Conservation (phyloP, 2,329 filamentous ascomycete genomes). For the Colletotrichum siamense region DNA sequence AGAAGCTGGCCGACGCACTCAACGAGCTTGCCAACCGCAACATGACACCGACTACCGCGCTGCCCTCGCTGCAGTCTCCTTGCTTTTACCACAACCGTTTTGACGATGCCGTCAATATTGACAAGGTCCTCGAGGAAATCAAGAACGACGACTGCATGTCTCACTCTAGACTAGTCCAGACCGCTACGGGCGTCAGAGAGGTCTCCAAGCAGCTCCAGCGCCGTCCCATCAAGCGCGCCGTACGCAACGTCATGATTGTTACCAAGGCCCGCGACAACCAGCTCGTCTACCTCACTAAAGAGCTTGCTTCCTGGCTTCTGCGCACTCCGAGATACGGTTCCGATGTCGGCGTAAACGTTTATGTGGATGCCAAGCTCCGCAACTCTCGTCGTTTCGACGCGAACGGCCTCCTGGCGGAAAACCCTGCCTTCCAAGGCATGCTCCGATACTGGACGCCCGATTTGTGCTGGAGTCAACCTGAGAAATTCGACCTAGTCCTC, state of each 20-base stretch:
- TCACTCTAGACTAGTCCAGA: constrained; percentile 93
- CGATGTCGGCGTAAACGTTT: constrained; percentile 92
- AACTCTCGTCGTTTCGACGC: constrained; percentile 89
- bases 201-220: constrained; percentile 95
- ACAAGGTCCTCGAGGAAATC: constrained; percentile 94
- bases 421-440: constrained; percentile 81
- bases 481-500: constrained; percentile 93
- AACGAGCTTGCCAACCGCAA: constrained; percentile 54
- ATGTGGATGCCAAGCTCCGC: constrained; percentile 94
- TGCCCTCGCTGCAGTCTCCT: constrained; percentile 82
- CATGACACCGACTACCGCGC: constrained; percentile 51
- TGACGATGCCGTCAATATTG: constrained; percentile 93
- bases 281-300: constrained; percentile 85
- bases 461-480: constrained; percentile 90
- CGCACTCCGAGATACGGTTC: constrained; percentile 88
- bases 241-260: constrained; percentile 96
- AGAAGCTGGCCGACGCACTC: constrained; percentile 68
- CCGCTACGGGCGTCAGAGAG: constrained; percentile 91
- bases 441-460: constrained; percentile 96
- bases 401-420: constrained; percentile 71
- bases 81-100: constrained; percentile 99
- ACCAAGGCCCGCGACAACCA: constrained; percentile 97
- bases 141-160: constrained; percentile 88
- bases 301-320: constrained; percentile 87
- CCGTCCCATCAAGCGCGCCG: constrained; percentile 87